Evolutionary conservation across 2,329 filamentous ascomycete genomes (phyloP), one percentile per base, ranked within the genome.

Genomic region (Magnaporthiopsis incrustans): DNA sequence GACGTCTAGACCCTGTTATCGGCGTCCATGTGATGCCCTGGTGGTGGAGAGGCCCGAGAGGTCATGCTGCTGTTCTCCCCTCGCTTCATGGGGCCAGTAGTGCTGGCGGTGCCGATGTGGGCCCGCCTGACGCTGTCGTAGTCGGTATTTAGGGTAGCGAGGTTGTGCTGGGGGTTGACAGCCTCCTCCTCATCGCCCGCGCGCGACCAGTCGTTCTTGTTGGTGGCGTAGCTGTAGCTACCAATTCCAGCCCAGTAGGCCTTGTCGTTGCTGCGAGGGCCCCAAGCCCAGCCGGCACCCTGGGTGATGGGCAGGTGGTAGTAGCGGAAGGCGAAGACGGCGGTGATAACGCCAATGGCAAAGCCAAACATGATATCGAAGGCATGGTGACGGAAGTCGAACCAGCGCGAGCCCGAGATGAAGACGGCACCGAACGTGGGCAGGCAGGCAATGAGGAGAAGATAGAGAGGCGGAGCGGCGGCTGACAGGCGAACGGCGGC

Each of bases 281-380:
- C 92, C 93, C 92, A 97, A 0, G 91, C 87, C 92, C 92, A 97
- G 18, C 93, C 93, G 1, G 89, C 89, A 8, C 92, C 92, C n/a
- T 83, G 82, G 26, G 79, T 80, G 67, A 96, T 86, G 0, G 92
- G 91, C 12, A 95, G 78, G 72, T 97, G 92, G 73, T 97, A 97
- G 78, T 89, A 91, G 30, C 90, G 82, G 78, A 97, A 97, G 3
- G 88, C 84, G 69, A 94, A 86, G 73, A 88, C 87, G 26, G 90
- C 85, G 53, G 85, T 85, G 59, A 87, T 76, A 18, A 88, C 82
- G 11, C 94, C 94, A 67, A 97, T 89, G 15, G 90, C 68, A 64
- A 88, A 89, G n/a, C 94, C 94, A 67, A 90, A 91, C 2, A 97
- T 77, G 68, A 97, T 90, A 68, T 98, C 94, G 73, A 97, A 94